phyloP scores from a whole-genome alignment of 2,329 filamentous ascomycete genomes.

The Didymella pinodella region DNA sequence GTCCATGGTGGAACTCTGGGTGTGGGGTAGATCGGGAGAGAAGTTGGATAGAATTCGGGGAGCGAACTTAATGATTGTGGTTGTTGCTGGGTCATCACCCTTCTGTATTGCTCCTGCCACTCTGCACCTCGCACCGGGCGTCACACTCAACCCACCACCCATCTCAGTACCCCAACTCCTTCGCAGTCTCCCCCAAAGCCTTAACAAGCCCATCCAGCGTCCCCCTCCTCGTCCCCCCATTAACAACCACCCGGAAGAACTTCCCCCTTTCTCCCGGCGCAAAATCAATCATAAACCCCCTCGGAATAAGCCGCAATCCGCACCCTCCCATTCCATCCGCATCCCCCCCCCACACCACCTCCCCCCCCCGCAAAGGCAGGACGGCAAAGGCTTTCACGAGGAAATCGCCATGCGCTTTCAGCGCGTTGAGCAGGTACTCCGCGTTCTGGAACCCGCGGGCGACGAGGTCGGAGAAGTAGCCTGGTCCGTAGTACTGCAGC shows the following conservation, averaged over 20 bases:
- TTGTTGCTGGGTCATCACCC: too few relatives aligned
- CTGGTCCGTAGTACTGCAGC: constrained; percentile 87
- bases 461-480: constrained; percentile 70
- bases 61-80: too few relatives aligned
- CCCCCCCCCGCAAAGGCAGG: too few relatives aligned
- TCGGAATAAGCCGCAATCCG: constrained; percentile 62
- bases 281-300: constrained; percentile 75
- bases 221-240: constrained; percentile 65
- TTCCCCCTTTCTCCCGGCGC: constrained; percentile 68
- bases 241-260: constrained; percentile 75
- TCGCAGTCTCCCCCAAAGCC: constrained; percentile 61
- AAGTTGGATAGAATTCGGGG: too few relatives aligned
- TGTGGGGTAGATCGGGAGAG: too few relatives aligned
- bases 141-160: too few relatives aligned
- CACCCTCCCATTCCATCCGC: constrained; percentile 60
- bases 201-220: constrained; percentile 70
- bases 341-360: constrained; percentile 51
- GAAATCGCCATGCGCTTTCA: constrained; percentile 68
- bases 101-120: too few relatives aligned
- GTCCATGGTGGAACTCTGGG: too few relatives aligned
- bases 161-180: constrained; percentile 40
- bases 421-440: constrained; percentile 67
- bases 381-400: constrained; percentile 73
- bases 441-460: constrained; percentile 78
- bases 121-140: too few relatives aligned